A percentile compares a stretch with the other conserved stretches of the same genome.
phyloP scores from a whole-genome alignment of 1,139 yeast species.

The Geotrichum phurueaensis region DNA sequence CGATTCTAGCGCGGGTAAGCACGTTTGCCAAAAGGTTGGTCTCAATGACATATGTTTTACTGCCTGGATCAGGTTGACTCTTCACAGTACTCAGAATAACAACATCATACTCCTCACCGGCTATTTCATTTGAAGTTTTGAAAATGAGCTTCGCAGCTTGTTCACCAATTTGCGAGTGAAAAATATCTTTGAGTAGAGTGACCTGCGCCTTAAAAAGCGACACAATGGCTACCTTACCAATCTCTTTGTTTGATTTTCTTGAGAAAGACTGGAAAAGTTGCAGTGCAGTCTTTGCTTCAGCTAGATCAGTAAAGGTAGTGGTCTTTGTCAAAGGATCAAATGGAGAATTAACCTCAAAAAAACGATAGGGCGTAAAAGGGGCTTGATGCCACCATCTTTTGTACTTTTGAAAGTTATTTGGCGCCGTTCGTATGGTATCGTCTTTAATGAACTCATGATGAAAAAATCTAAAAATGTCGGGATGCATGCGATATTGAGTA shows the following conservation, averaged over 20 bases:
- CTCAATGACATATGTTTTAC: constrained; percentile 85
- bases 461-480: constrained; percentile 79
- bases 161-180: constrained; percentile 56
- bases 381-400: constrained; percentile 67
- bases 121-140: constrained; percentile 95
- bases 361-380: constrained; percentile 63
- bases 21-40: constrained; percentile 93
- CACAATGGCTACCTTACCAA: constrained; percentile 77
- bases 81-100: constrained; percentile 92
- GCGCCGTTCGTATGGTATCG: constrained; percentile 65
- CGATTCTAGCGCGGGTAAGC: constrained; percentile 82
- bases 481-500: constrained; percentile 97
- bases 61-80: constrained; percentile 53
- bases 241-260: constrained; percentile 40
- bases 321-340: neutral
- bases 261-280: constrained; percentile 49
- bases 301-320: neutral
- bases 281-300: constrained; percentile 5
- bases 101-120: constrained; percentile 95
- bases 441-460: constrained; percentile 74
- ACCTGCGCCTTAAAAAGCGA: constrained; percentile 94
- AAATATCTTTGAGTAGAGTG: constrained; percentile 48
- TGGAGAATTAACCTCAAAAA: constrained; percentile 52
- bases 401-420: constrained; percentile 41
- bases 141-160: constrained; percentile 67